Percentiles rank a stretch among this genome's conserved stretches.
These are phyloP conservation scores for Trametes pubescens DNA, from an alignment of 1,284 basidiomycete genomes.

Conservation along the genomic window DNA sequence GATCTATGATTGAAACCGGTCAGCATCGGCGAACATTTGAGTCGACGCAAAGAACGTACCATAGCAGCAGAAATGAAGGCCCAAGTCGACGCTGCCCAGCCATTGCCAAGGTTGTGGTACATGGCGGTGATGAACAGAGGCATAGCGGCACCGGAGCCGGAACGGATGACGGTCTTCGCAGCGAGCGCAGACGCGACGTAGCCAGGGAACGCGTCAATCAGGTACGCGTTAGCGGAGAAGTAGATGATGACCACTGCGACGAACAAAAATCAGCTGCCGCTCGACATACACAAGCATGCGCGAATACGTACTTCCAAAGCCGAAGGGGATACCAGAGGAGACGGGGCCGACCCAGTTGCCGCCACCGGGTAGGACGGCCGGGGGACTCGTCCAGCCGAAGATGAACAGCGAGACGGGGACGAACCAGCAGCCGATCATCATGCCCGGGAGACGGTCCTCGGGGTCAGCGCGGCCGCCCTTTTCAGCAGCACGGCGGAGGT, in stretches of 20 bases:
- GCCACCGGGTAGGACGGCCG: slow-evolving; percentile 41
- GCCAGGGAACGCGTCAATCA: slow-evolving; percentile 68
- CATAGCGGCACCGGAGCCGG: slow-evolving; percentile 71
- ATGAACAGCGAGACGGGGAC: slow-evolving; percentile 51
- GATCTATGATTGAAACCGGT: slow-evolving; percentile 32
- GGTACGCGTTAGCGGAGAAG: slow-evolving; percentile 54
- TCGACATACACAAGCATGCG: background rate
- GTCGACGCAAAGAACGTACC: slow-evolving; percentile 46
- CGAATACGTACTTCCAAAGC: slow-evolving; percentile 47
- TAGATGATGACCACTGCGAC: slow-evolving; percentile 38
- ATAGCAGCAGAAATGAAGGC: slow-evolving; percentile 51
- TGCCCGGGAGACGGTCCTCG: slow-evolving; percentile 58
- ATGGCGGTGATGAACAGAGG: slow-evolving; percentile 68
- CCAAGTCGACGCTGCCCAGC: slow-evolving; percentile 57
- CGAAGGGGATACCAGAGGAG: slow-evolving; percentile 58
- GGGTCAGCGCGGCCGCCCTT: slow-evolving; percentile 57
- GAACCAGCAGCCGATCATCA: slow-evolving; percentile 60
- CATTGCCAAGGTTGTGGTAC: slow-evolving; percentile 57
- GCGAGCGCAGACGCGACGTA: slow-evolving; percentile 79
- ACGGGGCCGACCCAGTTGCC: slow-evolving; percentile 55
- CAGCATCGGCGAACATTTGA: slow-evolving; percentile 42
- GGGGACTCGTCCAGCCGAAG: slow-evolving; percentile 49
- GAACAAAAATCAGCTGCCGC: slow-evolving; percentile 1
- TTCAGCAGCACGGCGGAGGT: slow-evolving; percentile 46
- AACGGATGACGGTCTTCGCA: slow-evolving; percentile 75